Evolutionary conservation across 176 grass and related monocot genomes (phyloP), one percentile per base, ranked within the genome.

Genomic region (Oryza coarctata): DNA sequence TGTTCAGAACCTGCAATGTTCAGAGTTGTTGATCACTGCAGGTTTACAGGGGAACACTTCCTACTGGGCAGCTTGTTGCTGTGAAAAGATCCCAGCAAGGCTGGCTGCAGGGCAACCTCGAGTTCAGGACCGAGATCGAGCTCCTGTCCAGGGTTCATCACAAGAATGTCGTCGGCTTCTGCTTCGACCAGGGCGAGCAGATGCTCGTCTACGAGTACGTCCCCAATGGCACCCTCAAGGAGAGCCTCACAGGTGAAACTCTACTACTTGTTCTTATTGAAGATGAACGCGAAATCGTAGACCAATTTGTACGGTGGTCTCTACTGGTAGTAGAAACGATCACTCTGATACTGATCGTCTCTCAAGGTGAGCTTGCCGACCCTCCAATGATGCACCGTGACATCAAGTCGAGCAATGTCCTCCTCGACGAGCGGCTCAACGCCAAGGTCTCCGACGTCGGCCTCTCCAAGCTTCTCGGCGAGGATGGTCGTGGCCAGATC

Each of bases 401-500:
- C 68, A 97, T 97, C 66, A 97, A 97, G 30, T 92, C 94, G 2
- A 97, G 94, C 84, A 97, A 97, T 38, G 81, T 94, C 2, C 91
- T 97, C 20, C 88, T 97, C 13, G 91, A 97, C 28, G 91, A 97
- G 32, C 81, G 89, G 15, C 83, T 97, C 62, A 94, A 94, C 65
- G 91, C 91, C 17, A 97, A 90, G 84, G 94, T 97, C 69, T 86
- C 91, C 2, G 91, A 97, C 75, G 94, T 94, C 17, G 94, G 94
- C 27, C 94, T 97, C 71, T 97, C 89, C 73, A 97, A 97, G 70
- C 87, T 58, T 1, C 82, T 94, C 0, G 91, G 82, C 12, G 75
- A 86, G 1, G 82, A 91, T 22, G 83, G 79, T 12, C 70, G 73
- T 8, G 85, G 76, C 10, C 85, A 85, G 0, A 63, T 88, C 70